Evolutionary conservation across 2,329 filamentous ascomycete species (phyloP).

Genomic region (Trichoderma asperellum): DNA sequence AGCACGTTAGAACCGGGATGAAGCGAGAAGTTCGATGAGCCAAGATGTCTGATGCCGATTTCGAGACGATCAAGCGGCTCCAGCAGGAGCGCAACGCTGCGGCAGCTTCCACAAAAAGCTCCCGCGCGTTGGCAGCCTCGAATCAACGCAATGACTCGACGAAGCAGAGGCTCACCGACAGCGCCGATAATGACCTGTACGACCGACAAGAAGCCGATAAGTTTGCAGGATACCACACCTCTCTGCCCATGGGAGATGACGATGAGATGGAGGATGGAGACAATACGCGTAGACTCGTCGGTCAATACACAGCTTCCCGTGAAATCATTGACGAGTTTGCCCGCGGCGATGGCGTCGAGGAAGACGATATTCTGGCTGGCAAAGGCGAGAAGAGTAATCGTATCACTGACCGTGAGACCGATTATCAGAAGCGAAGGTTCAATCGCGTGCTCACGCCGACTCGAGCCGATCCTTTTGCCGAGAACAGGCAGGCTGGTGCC

Average conservation of each 20-base stretch:
- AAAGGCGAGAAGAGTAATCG: conserved; percentile 85
- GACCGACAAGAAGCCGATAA: conserved; percentile 77
- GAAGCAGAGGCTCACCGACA: conserved; percentile 89
- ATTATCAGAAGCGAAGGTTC: conserved; percentile 95
- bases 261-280: conserved; percentile 77
- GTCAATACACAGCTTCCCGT: conserved; percentile 92
- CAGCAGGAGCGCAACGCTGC: conserved; percentile 90
- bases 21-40: conserved; percentile 43
- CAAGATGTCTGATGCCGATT: conserved; percentile 77
- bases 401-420: conserved; percentile 90
- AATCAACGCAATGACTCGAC: conserved; percentile 84
- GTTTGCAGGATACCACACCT: conserved; percentile 88
- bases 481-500: conserved; percentile 69
- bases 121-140: conserved; percentile 75
- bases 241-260: conserved; percentile 77
- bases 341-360: conserved; percentile 80
- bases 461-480: conserved; percentile 81
- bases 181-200: conserved; percentile 87
- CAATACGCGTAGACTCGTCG: conserved; percentile 77
- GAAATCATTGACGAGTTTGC: conserved; percentile 95
- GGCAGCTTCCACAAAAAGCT: conserved; percentile 78
- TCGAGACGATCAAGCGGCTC: conserved; percentile 83
- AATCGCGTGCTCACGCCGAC: conserved; percentile 85
- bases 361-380: conserved; percentile 85
- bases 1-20: conserved; percentile 50